These are phyloP conservation scores for Clavispora vitiphila DNA, from an alignment of 805 yeast species.

Conservation along the genomic window DNA sequence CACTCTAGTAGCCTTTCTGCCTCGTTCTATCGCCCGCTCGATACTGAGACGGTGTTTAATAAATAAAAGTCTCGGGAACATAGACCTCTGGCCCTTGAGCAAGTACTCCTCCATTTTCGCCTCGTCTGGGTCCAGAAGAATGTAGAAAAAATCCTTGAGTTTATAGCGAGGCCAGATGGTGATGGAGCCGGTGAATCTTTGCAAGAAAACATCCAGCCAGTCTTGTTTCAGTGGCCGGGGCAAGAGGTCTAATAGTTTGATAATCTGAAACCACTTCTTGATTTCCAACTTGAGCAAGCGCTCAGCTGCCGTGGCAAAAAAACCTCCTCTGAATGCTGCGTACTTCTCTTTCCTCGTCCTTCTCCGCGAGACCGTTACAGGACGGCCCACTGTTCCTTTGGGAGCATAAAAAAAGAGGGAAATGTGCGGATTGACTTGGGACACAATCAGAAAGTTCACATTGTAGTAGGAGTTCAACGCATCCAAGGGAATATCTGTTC, in stretches of 20 bases:
- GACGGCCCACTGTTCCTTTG: slow-evolving; percentile 75
- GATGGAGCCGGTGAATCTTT: slow-evolving; percentile 67
- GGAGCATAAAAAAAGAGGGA: slow-evolving; percentile 73
- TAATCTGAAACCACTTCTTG: slow-evolving; percentile 68
- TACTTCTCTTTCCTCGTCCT: slow-evolving; percentile 28
- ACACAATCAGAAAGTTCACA: slow-evolving; percentile 69
- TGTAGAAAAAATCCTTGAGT: slow-evolving; percentile 54
- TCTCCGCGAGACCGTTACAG: slow-evolving; percentile 54
- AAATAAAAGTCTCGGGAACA: slow-evolving; percentile 63
- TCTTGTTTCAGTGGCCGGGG: slow-evolving; percentile 71
- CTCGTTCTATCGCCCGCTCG: slow-evolving; percentile 59
- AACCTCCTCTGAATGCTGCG: slow-evolving; percentile 65
- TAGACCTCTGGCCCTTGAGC: slow-evolving; percentile 55
- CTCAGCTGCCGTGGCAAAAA: slow-evolving; percentile 66
- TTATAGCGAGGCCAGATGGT: slow-evolving; percentile 71
- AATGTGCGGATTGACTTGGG: slow-evolving; percentile 82
- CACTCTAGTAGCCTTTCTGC: slow-evolving; percentile 28
- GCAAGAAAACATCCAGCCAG: slow-evolving; percentile 76
- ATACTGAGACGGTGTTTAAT: slow-evolving; percentile 59
- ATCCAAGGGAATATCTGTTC: slow-evolving; percentile 76
- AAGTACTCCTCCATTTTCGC: slow-evolving; percentile 53
- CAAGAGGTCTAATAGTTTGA: slow-evolving; percentile 58
- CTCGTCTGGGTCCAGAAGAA: slow-evolving; percentile 64
- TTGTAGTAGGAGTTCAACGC: slow-evolving; percentile 71
- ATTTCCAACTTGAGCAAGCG: slow-evolving; percentile 68